A percentile compares a stretch with the other conserved stretches of the same genome.
Evolutionary conservation across 495 filamentous ascomycete species (phyloP).

Genomic region (Evansstolkia leycettana): DNA sequence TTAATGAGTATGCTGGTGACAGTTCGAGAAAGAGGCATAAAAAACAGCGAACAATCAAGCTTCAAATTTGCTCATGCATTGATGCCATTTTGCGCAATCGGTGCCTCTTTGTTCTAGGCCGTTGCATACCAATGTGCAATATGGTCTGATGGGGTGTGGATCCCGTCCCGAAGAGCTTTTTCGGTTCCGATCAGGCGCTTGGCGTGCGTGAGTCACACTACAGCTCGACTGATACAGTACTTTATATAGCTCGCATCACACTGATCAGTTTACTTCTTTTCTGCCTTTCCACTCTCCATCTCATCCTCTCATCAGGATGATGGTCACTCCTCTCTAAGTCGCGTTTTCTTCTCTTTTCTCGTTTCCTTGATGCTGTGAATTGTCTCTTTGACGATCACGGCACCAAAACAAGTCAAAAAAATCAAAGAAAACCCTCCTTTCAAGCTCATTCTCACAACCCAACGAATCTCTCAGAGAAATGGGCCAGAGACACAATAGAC

Average conservation of each 20-base stretch:
- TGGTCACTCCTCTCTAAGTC: constrained; percentile 27
- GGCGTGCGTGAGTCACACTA: neutral
- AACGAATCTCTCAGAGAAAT: constrained; percentile 16
- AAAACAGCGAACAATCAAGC: no score
- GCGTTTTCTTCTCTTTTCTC: constrained; percentile 1
- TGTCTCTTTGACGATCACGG: neutral
- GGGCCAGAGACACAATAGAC: constrained; percentile 38
- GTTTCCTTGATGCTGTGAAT: constrained; percentile 4
- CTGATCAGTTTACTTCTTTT: neutral
- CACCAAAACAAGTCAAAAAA: neutral
- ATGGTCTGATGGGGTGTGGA: no score
- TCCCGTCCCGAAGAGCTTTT: no score
- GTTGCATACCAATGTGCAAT: no score
- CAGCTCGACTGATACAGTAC: neutral
- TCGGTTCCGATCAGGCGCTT: no score
- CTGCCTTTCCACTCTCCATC: constrained; percentile 21
- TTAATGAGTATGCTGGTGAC: no score
- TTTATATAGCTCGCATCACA: neutral
- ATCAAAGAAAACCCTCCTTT: constrained; percentile 1
- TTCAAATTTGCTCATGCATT: no score
- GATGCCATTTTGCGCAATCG: no score
- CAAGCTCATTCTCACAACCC: neutral
- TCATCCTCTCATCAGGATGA: constrained; percentile 33
- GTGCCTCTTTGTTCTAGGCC: no score
- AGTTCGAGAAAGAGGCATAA: no score